Evolutionary conservation across 2,329 filamentous ascomycete genomes (phyloP).

Genomic region (Aspergillus piperis): DNA sequence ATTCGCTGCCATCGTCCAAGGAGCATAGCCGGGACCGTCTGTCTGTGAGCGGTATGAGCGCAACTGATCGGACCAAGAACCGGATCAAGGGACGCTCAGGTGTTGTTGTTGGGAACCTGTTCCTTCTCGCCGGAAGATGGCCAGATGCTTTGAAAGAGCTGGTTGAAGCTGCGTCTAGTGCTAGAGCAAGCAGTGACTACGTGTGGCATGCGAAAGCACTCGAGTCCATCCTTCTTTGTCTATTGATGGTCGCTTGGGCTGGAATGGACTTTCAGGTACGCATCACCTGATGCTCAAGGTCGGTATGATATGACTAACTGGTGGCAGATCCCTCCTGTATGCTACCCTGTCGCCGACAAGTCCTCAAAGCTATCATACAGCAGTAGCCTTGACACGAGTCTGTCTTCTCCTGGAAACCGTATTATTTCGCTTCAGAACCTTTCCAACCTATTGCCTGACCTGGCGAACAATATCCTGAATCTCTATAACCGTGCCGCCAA

Average conservation of each 20-base stretch:
- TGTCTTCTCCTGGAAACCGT: slow-evolving; percentile 50
- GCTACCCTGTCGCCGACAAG: slow-evolving; percentile 55
- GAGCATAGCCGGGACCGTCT: slow-evolving; percentile 62
- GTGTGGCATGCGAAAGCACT: slow-evolving; percentile 97
- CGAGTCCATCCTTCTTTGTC: slow-evolving; percentile 79
- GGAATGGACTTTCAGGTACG: slow-evolving; percentile 70
- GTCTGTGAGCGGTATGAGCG: slow-evolving; percentile 68
- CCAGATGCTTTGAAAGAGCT: slow-evolving; percentile 82
- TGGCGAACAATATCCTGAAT: slow-evolving; percentile 58
- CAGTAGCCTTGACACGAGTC: slow-evolving; percentile 42
- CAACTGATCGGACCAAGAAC: slow-evolving; percentile 74
- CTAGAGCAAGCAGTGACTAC: slow-evolving; percentile 81
- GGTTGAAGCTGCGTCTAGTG: slow-evolving; percentile 73
- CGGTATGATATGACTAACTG: slow-evolving; percentile 14
- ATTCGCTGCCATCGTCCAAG: slow-evolving; percentile 47
- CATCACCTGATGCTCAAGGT: neutral
- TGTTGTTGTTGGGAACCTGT: slow-evolving; percentile 80
- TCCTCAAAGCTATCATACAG: slow-evolving; percentile 47
- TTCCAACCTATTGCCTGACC: slow-evolving; percentile 56
- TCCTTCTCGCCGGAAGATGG: slow-evolving; percentile 88
- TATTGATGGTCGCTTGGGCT: slow-evolving; percentile 82
- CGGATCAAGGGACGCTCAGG: slow-evolving; percentile 78
- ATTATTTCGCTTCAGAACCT: slow-evolving; percentile 51
- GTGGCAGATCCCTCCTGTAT: slow-evolving; percentile 54
- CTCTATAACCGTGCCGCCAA: slow-evolving; percentile 56